Percentiles rank a stretch among this genome's conserved stretches.
phyloP scores from a whole-genome alignment of 768 basidiomycete species.

The Tubosaeta sp. region DNA sequence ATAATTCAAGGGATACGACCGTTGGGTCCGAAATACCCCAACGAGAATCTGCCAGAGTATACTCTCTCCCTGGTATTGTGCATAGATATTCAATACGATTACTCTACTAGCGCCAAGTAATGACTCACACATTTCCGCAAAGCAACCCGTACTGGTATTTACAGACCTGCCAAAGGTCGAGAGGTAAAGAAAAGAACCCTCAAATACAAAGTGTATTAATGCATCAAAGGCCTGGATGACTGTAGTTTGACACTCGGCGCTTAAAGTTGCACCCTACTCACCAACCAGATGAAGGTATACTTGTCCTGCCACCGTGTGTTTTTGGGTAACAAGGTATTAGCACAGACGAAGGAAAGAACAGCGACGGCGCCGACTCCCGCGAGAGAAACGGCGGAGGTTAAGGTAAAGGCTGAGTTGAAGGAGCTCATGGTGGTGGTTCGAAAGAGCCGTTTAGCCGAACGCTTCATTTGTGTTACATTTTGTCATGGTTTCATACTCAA shows the following conservation, averaged over 20 bases:
- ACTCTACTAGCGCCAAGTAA: background rate
- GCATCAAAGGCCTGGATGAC: slow-evolving; percentile 66
- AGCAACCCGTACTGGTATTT: slow-evolving; percentile 59
- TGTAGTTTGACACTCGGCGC: background rate
- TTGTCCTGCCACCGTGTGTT: slow-evolving; percentile 60
- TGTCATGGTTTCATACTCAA: slow-evolving; percentile 41
- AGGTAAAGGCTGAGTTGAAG: slow-evolving; percentile 39
- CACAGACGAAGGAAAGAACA: slow-evolving; percentile 46
- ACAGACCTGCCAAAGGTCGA: slow-evolving; percentile 73
- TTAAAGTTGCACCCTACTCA: slow-evolving; percentile 30
- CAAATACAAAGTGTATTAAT: slow-evolving; percentile 73
- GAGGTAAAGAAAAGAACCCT: slow-evolving; percentile 77
- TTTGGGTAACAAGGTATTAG: slow-evolving; percentile 58
- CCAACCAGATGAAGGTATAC: slow-evolving; percentile 77
- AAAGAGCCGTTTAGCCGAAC: background rate
- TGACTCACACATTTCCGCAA: slow-evolving; percentile 70
- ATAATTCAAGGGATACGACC: slow-evolving; percentile 75
- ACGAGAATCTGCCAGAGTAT: slow-evolving; percentile 72
- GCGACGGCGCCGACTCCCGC: slow-evolving; percentile 52
- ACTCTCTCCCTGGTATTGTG: slow-evolving; percentile 62
- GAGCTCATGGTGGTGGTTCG: slow-evolving; percentile 14
- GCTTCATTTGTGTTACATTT: background rate
- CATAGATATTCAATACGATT: background rate
- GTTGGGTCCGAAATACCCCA: slow-evolving; percentile 81
- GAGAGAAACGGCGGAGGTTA: slow-evolving; percentile 62